Evolutionary conservation across 2,329 filamentous ascomycete species (phyloP), one percentile per base, ranked within the genome.

Genomic region (Phaeomoniella chlamydospora): DNA sequence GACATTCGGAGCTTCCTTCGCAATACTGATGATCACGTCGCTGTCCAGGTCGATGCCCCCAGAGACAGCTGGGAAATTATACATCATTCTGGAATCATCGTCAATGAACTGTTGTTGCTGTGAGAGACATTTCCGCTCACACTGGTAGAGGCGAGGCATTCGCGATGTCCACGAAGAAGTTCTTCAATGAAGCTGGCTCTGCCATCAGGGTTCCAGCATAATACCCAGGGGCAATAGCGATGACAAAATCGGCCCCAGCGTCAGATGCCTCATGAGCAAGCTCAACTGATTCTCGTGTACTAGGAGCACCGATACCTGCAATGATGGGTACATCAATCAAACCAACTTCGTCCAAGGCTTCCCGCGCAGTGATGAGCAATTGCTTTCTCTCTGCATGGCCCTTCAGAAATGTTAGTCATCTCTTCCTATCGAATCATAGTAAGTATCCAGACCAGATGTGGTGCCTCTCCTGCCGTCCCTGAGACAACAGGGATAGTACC

Each of bases 151-250:
- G 65, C 13, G 66, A 72, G 2, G 65, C 64, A 34, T 66, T 61
- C 3, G 77, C 77, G 3, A 78, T 76, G 18, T 70, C 62, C 18
- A 58, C 63, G 63, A 84, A 86, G 56, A 75, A 82, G 15, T 70
- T 64, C 31, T 71, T 53, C 34, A 75, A 57, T 2, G 70, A 68
- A 9, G 6, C 22, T n/a, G 22, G 6, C 4, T 70, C 65, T 9
- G 70, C 65, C 16, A 65, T 70, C 50, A 83, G 77, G 16, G 82
- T 62, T 3, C 68, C 53, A 36, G 74, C 70, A 59, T 85, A 86
- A 61, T 86, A 87, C 34, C 73, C 74, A 3, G 81, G 81, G 4
- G 81, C 79, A 17, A 87, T 67, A 3, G 86, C 70, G 37, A 87
- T 66, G 4, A 78, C 79, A 46, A 80, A 82, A 57, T 85, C 77